Base-by-base conservation (phyloP, 2,329 filamentous ascomycete species). In the Aschersonia sp. region DNA sequence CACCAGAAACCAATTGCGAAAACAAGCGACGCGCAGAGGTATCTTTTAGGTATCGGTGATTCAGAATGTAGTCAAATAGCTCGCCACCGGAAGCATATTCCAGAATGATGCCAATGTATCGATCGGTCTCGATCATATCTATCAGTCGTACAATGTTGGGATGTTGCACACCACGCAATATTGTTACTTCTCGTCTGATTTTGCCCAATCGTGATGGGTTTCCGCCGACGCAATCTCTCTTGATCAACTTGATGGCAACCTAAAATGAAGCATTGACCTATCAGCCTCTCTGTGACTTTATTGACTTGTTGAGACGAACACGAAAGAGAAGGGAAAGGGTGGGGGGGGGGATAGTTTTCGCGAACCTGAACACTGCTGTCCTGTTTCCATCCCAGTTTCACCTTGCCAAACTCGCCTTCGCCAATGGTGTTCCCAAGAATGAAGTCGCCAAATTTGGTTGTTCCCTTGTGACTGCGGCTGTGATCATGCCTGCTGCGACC, bases 21-120 rank as follows among this genome's bases (percentile, higher is more conserved):
- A 98, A 98, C 31, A 98, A 70, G 47, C 89, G 80, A 49, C 92
- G 82, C 32, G 92, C 92, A 2, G 89, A 82, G 53, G 88, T 82
- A 63, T 98, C 92, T 63, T 97, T 97, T 31, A 98, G 74, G 63
- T 97, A 98, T 52, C 92, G 82, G 64, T 98, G 89, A 60, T 94
- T 95, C 51, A 98, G 73, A 56, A 98, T 98, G 66, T 96, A 95
- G 66, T 98, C 92, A 65, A 98, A 98, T 3, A 98, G 78, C 65
- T 98, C 92, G 51, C 92, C 92, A 28, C 92, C 92, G 1, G 92
- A 98, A 4, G 92, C 92, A 62, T 98, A 98, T 67, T 98, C 92
- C 57, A 98, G 78, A 56, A 98, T 94, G 59, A 98, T 97, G 54
- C 92, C 92, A 65, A 97, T 98, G 58, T 97, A 89, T 54, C 88